A percentile compares a stretch with the other conserved stretches of the same genome.
phyloP scores from a whole-genome alignment of 2,329 filamentous ascomycete genomes.

The Neonectria hederae region DNA sequence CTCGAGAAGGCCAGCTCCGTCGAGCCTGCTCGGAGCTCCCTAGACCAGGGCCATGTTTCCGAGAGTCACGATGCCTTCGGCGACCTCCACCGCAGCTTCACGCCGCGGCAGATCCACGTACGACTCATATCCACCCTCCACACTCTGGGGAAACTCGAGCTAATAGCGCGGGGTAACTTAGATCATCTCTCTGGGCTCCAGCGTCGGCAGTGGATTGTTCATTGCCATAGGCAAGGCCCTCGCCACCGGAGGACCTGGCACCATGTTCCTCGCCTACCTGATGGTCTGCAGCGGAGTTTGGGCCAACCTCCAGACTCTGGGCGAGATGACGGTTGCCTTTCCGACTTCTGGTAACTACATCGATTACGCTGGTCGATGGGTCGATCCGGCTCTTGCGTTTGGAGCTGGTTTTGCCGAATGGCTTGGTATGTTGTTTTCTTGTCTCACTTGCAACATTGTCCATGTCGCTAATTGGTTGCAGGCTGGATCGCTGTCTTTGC shows the following conservation, averaged over 20 bases:
- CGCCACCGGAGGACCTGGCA: slow-evolving; percentile 32
- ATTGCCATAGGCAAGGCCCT: slow-evolving; percentile 31
- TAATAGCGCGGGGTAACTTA: neutral
- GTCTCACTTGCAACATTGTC: neutral
- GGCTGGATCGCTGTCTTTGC: slow-evolving; percentile 33
- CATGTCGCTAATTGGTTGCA: neutral
- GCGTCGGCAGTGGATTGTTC: slow-evolving; percentile 33
- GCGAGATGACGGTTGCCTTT: slow-evolving; percentile 34
- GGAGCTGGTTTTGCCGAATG: slow-evolving; percentile 36
- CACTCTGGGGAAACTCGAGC: too few species aligned
- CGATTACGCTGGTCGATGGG: slow-evolving; percentile 33
- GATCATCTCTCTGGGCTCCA: slow-evolving; percentile 34
- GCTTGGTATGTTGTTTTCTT: slow-evolving; percentile 25
- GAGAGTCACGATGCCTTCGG: neutral
- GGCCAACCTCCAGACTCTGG: slow-evolving; percentile 31
- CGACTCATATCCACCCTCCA: neutral
- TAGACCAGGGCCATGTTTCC: slow-evolving; percentile 7
- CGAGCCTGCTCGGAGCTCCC: neutral
- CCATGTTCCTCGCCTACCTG: slow-evolving; percentile 31
- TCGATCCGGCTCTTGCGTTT: slow-evolving; percentile 34
- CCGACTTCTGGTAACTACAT: slow-evolving; percentile 33
- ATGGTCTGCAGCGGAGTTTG: slow-evolving; percentile 32
- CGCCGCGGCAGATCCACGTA: slow-evolving; percentile 9
- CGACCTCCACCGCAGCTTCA: slow-evolving; percentile 4
- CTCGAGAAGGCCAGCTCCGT: neutral